Conservation (phyloP, 352 stramenopile genomes). For the Pythium pectinolyticum region DNA sequence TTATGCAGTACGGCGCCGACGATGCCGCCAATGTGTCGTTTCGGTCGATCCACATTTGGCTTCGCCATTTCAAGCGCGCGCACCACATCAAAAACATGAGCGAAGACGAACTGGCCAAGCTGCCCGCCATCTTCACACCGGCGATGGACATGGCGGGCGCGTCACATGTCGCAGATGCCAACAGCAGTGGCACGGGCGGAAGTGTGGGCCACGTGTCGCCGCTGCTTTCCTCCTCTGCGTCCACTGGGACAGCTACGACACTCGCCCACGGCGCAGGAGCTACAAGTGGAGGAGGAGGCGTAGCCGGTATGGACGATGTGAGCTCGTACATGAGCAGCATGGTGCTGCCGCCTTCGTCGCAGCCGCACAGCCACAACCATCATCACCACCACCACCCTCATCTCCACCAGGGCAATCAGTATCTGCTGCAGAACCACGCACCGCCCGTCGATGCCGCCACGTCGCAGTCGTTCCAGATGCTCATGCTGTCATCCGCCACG, state of each 20-base stretch:
- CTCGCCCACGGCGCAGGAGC: neutral
- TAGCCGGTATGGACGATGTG: slow-evolving; percentile 29
- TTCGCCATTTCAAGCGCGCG: slow-evolving; percentile 68
- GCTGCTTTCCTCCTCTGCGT: neutral
- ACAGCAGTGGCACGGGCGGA: neutral
- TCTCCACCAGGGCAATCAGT: slow-evolving; percentile 7
- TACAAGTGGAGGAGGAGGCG: neutral
- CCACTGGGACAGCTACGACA: too few relatives aligned
- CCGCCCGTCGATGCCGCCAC: slow-evolving; percentile 4
- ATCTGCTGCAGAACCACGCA: slow-evolving; percentile 24
- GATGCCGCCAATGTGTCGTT: slow-evolving; percentile 37
- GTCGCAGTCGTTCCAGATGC: slow-evolving; percentile 30
- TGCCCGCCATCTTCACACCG: slow-evolving; percentile 57
- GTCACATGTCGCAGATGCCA: neutral
- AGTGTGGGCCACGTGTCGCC: slow-evolving; percentile 8
- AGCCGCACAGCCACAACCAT: too few relatives aligned
- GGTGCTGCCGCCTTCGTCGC: slow-evolving; percentile 7
- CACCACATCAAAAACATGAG: slow-evolving; percentile 57
- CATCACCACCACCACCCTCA: slow-evolving; percentile 12
- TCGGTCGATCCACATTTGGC: slow-evolving; percentile 53
- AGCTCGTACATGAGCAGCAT: slow-evolving; percentile 39
- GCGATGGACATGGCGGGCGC: slow-evolving; percentile 53
- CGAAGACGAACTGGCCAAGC: slow-evolving; percentile 47
- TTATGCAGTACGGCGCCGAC: slow-evolving; percentile 62
- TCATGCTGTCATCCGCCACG: slow-evolving; percentile 31